phyloP scores from a whole-genome alignment of 148 eudicot species.

The Polygonum aviculare region DNA sequence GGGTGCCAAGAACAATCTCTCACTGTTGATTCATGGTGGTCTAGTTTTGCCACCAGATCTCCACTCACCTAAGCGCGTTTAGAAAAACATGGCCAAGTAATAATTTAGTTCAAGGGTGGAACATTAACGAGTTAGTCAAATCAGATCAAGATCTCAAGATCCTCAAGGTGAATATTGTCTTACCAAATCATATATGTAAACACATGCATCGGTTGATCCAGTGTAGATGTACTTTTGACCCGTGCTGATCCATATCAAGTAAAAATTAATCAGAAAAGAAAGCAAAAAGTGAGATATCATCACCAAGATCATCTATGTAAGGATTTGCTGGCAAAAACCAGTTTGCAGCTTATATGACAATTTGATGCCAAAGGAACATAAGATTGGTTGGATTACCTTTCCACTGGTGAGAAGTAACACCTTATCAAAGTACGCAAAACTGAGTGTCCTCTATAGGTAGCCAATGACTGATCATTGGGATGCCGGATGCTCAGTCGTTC shows the following conservation, averaged over 20 bases:
- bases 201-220: slow-evolving; percentile 57
- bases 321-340: not conserved
- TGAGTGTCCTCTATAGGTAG: slow-evolving; percentile 79
- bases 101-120: not conserved
- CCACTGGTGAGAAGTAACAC: slow-evolving; percentile 80
- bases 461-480: slow-evolving; percentile 68
- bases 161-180: slow-evolving; percentile 12
- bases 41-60: slow-evolving; percentile 45
- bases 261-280: not conserved
- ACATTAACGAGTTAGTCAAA: not conserved
- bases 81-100: not conserved
- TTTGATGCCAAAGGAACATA: not conserved
- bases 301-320: not conserved
- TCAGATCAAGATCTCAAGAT: not conserved
- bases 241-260: slow-evolving; percentile 44
- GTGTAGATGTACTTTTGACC: slow-evolving; percentile 86
- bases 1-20: slow-evolving; percentile 92
- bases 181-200: slow-evolving; percentile 78
- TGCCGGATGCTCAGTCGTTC: slow-evolving; percentile 37
- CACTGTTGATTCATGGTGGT: slow-evolving; percentile 47
- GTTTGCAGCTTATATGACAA: not conserved
- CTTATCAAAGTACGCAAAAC: slow-evolving; percentile 88
- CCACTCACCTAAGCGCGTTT: slow-evolving; percentile 38
- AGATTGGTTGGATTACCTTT: slow-evolving; percentile 33
- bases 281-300: not conserved